Conservation (phyloP, 257 asterid genomes). For the Nicotiana undulata region DNA sequence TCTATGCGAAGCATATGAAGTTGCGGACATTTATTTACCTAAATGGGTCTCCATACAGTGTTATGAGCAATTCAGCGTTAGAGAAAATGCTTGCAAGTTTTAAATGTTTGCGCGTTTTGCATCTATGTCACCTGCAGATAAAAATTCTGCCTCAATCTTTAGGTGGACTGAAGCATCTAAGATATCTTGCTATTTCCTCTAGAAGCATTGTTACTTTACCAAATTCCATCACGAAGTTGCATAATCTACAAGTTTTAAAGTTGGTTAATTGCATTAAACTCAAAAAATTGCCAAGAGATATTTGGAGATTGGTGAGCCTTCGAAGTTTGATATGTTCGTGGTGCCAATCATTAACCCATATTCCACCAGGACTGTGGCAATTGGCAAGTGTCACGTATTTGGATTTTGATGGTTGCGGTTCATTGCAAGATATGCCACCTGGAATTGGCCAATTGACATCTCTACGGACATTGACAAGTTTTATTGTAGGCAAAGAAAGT, state of each 20-base stretch:
- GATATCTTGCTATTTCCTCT: background rate
- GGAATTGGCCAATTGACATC: conserved; percentile 4
- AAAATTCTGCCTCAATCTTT: background rate
- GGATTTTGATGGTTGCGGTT: background rate
- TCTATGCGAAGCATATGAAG: background rate
- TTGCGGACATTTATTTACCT: background rate
- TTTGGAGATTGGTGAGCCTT: background rate
- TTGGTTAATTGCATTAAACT: background rate
- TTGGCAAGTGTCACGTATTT: background rate
- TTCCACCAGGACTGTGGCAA: background rate
- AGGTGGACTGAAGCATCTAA: conserved; percentile 4
- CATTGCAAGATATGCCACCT: background rate
- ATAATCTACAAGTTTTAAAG: background rate
- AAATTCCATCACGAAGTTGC: background rate
- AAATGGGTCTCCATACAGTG: background rate
- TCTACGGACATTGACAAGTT: background rate
- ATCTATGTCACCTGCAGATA: background rate
- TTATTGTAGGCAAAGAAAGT: background rate
- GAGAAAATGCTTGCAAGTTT: background rate
- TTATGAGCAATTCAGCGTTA: background rate
- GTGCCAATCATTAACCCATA: background rate
- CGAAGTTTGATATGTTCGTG: background rate
- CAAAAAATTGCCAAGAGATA: background rate
- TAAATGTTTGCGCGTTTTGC: background rate
- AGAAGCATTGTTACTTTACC: background rate